Base-by-base conservation (phyloP, 2,329 filamentous ascomycete species). In the Pleoardoris graminearum region DNA sequence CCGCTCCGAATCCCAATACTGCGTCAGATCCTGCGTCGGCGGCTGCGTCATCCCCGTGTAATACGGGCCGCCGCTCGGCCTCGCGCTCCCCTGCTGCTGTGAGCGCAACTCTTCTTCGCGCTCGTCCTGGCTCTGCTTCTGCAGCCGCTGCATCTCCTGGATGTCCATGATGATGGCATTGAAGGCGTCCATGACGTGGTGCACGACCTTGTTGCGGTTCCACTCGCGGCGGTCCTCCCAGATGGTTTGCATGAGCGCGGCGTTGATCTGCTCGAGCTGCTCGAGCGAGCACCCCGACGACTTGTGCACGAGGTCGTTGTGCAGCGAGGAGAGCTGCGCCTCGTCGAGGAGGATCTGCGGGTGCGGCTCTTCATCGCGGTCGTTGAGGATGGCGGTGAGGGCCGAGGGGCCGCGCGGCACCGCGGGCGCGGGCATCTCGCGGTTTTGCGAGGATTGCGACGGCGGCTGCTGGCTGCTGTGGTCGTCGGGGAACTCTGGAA, bases 221-320 rank as follows among this genome's bases (percentile, higher is more conserved):
- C 90, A 94, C 66, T 95, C 87, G 42, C 85, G 82, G 44, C 91
- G 83, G 54, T 82, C 83, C 55, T 81, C 81, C 94, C 94, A 99
- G 38, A 97, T 83, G 58, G 87, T 85, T 55, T 93, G 89, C 93
- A 97, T 97, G 58, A 97, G 78, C 60, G 88, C 85, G 7, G 91
- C 87, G 71, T 92, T 92, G 70, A 97, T 87, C 74, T 97, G 93
- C 78, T 97, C 93, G 17, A 99, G 78, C 72, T 99, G 93, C 75
- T 99, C 94, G 47, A 99, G 89, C 0, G 87, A 89, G 71, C 89
- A 90, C 0, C 90, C 90, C 17, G 84, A 86, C 1, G 89, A 93
- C 38, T 81, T 79, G 23, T 82, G 75, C 0, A 87, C 85, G 29
- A 96, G 77, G 32, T 84, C 79, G 0, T 79, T 70, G 51, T 91